Percentiles rank a stretch among this genome's conserved stretches.
Conservation (phyloP, 768 basidiomycete species). For the Glaciozyma antarctica region DNA sequence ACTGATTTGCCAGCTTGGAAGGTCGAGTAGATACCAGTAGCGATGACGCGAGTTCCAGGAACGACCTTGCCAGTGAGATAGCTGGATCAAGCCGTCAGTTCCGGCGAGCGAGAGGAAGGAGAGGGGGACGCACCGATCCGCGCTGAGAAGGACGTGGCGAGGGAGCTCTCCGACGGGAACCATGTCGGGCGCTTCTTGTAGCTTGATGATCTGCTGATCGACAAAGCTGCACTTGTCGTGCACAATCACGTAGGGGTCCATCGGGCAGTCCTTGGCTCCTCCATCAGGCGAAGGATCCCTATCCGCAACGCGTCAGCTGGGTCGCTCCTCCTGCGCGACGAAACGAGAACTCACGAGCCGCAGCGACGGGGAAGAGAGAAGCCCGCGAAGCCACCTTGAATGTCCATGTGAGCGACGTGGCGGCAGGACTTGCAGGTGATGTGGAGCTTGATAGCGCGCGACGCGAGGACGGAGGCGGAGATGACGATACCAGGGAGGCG, state of each 20-base stretch:
- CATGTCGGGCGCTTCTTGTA: constrained; percentile 99
- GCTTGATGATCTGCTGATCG: constrained; percentile 90
- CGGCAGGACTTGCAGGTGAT: constrained; percentile 88
- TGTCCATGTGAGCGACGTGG: constrained; percentile 61
- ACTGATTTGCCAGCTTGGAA: constrained; percentile 73
- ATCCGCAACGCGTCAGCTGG: background rate
- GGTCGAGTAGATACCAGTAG: constrained; percentile 93
- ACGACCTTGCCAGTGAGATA: constrained; percentile 86
- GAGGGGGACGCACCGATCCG: constrained; percentile 51
- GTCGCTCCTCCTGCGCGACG: background rate
- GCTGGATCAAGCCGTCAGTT: constrained; percentile 26
- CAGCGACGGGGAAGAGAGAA: constrained; percentile 64
- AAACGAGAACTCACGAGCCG: constrained; percentile 31
- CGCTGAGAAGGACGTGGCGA: constrained; percentile 82
- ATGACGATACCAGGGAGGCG: constrained; percentile 97
- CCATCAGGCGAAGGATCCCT: constrained; percentile 54
- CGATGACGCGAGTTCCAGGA: constrained; percentile 88
- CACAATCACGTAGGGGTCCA: constrained; percentile 91
- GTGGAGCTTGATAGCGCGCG: constrained; percentile 82
- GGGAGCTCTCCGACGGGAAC: constrained; percentile 98
- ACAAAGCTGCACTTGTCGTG: constrained; percentile 90
- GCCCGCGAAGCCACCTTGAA: constrained; percentile 35
- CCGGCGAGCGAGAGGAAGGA: background rate
- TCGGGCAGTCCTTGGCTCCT: constrained; percentile 86
- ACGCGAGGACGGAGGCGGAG: constrained; percentile 84